phyloP scores from a whole-genome alignment of 2,329 filamentous ascomycete species.

The Penicillium crustosum region DNA sequence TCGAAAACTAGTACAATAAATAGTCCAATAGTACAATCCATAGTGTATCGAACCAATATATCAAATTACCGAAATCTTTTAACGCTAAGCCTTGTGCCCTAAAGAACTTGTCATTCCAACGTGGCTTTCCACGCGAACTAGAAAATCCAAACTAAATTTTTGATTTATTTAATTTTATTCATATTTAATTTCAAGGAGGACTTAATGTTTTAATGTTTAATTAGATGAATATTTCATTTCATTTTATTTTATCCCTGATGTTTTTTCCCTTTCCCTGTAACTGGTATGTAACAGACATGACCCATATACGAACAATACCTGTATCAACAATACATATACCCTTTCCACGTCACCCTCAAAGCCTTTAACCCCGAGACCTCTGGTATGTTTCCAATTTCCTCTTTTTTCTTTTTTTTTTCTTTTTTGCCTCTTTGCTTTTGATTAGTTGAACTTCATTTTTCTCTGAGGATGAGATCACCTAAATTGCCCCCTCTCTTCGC shows the following conservation, averaged over 20 bases:
- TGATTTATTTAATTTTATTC: no score
- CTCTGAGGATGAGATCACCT: constrained; percentile 20
- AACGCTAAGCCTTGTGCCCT: constrained; percentile 11
- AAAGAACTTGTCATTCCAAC: constrained; percentile 11
- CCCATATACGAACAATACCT: constrained; percentile 4
- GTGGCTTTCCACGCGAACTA: constrained; percentile 15
- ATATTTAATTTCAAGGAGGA: no score
- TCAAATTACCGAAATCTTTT: constrained; percentile 4
- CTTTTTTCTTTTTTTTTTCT: constrained; percentile 9
- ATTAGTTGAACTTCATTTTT: constrained; percentile 8
- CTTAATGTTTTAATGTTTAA: not conserved
- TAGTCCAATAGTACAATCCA: not conserved
- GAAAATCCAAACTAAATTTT: not conserved
- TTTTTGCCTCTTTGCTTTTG: constrained; percentile 15
- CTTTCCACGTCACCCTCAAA: constrained; percentile 4
- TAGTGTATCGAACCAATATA: not conserved
- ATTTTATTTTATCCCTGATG: not conserved
- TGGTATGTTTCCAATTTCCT: constrained; percentile 15
- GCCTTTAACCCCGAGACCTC: constrained; percentile 8
- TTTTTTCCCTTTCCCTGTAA: constrained; percentile 5
- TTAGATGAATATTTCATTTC: no score
- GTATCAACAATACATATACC: constrained; percentile 4
- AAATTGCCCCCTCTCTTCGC: constrained; percentile 18
- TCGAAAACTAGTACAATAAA: not conserved
- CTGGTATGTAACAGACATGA: constrained; percentile 5